These are phyloP conservation scores for Solanum piurae DNA, from an alignment of 257 asterid genomes.

Conservation along the genomic window DNA sequence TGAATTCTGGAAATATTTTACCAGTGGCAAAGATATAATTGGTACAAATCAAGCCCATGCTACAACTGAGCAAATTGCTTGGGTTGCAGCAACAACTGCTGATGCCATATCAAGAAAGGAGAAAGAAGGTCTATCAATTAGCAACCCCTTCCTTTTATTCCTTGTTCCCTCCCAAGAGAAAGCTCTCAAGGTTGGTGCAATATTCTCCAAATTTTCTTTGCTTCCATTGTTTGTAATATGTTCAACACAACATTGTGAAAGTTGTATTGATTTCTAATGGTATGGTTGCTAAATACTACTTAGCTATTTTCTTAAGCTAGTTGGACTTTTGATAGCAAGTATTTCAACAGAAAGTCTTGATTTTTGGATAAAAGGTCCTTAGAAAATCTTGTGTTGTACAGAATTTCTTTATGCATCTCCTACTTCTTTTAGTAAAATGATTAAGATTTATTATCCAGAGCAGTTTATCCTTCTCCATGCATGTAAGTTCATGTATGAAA, in stretches of 20 bases:
- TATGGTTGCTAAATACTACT: not conserved
- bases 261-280: not conserved
- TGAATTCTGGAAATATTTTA: conserved; percentile 63
- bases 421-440: not conserved
- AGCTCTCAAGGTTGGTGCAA: conserved; percentile 52
- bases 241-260: not conserved
- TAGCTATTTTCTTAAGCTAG: not conserved
- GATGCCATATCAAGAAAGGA: conserved; percentile 64
- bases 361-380: not conserved
- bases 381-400: not conserved
- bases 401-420: not conserved
- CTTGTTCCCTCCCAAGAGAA: conserved; percentile 76
- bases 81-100: conserved; percentile 82
- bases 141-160: conserved; percentile 62
- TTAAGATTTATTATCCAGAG: not conserved
- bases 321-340: not conserved
- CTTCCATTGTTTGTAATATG: not conserved
- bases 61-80: conserved; percentile 55
- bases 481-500: not conserved
- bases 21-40: conserved; percentile 49
- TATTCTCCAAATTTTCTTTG: not conserved
- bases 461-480: not conserved
- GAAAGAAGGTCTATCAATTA: conserved; percentile 50
- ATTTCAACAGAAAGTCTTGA: not conserved
- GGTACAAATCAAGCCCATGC: conserved; percentile 50